Evolutionary conservation across 805 yeast genomes (phyloP), one percentile per base, ranked within the genome.

Genomic region (Metschnikowia lachancei): DNA sequence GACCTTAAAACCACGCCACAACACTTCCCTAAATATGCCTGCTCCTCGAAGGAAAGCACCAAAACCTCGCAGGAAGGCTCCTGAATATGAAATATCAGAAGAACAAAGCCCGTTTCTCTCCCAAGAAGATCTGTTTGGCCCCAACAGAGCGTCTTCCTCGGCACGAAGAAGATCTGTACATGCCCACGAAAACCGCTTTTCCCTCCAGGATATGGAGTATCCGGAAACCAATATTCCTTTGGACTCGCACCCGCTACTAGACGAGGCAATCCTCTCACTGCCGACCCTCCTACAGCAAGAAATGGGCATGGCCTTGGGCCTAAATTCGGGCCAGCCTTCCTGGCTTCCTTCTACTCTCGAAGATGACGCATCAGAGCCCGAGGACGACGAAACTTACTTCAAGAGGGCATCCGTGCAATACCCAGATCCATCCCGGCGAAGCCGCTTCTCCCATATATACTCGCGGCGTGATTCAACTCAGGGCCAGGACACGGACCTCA

Each of bases 171-270:
- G 36, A 17, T 34, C 47, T 7, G 4, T 12, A 4, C 36, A 39
- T 18, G 33, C 35, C 7, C 36, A 32, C 13, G 43, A 20, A 11
- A 39, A 39, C 12, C 40, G 47, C 9, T 44, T 39, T 31, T 44
- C 45, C 18, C 39, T 46, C 18, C 45, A 41, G 17, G 45, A 41
- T 14, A 37, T 41, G 39, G 45, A 41, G 28, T 41, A 46, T 26
- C 49, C 49, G 10, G 44, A 46, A 3, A 29, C 39, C 29, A 29
- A 16, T 11, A 41, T 46, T 12, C 42, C 43, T 11, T 39, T 39
- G 26, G 47, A 30, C 16, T 40, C 52, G 10, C 54, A 47, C 17
- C 43, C 45, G 37, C 41, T 47, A 14, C 41, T 51, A 30, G 46
- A 37, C 14, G 52, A 45, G 13, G 39, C 47, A 4, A 38, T 47